Evolutionary conservation across 768 basidiomycete species (phyloP).

Genomic region (Macrolepiota fuliginosa): DNA sequence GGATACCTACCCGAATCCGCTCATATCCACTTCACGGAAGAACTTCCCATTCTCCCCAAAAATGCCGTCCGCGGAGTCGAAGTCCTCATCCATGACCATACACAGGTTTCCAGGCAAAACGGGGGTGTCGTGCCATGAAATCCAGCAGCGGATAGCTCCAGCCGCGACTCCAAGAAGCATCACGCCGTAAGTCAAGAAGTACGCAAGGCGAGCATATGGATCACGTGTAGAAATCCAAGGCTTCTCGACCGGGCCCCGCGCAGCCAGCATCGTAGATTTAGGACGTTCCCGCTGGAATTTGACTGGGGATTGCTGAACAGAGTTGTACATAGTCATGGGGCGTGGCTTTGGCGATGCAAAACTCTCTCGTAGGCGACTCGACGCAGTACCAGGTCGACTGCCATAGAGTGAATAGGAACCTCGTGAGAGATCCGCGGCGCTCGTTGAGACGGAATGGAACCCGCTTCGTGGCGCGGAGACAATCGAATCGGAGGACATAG

Average conservation of each 20-base stretch:
- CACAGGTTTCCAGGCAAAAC: constrained; percentile 48
- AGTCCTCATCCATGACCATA: constrained; percentile 77
- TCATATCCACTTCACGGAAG: constrained; percentile 78
- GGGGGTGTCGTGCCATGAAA: constrained; percentile 53
- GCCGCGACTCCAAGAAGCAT: constrained; percentile 55
- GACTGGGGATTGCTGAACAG: constrained; percentile 36
- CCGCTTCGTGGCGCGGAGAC: constrained; percentile 31
- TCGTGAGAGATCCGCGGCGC: constrained; percentile 42
- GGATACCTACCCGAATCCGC: constrained; percentile 74
- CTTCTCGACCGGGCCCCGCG: constrained; percentile 41
- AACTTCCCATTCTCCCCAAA: constrained; percentile 69
- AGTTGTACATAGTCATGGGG: constrained; percentile 53
- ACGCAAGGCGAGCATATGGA: constrained; percentile 52
- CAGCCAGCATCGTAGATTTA: constrained; percentile 48
- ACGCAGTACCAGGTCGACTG: constrained; percentile 32
- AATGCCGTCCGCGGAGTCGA: constrained; percentile 50
- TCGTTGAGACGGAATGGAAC: constrained; percentile 35
- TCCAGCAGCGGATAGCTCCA: constrained; percentile 53
- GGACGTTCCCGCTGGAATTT: constrained; percentile 41
- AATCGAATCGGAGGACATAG: constrained; percentile 25
- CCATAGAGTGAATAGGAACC: constrained; percentile 35
- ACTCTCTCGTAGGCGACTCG: constrained; percentile 46
- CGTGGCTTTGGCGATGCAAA: constrained; percentile 60
- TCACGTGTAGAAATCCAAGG: constrained; percentile 65
- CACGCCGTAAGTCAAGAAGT: constrained; percentile 59